Conservation (phyloP, 495 filamentous ascomycete species). For the Penicillium pancosmium region DNA sequence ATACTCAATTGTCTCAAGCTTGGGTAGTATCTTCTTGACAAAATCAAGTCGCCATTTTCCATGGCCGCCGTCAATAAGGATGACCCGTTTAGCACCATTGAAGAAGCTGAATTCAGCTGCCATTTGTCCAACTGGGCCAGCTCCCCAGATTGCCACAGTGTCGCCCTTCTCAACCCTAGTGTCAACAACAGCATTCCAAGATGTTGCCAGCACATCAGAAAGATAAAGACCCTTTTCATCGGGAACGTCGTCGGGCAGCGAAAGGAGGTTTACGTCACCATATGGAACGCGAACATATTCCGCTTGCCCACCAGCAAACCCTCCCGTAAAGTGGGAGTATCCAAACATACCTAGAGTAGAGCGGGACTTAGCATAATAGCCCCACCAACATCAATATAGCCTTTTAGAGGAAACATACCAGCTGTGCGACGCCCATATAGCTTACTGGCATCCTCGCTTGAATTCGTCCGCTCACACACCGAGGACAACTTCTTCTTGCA, state of each 20-base stretch:
- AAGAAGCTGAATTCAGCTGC: conserved; percentile 70
- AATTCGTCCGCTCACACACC: conserved; percentile 78
- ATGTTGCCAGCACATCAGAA: conserved; percentile 77
- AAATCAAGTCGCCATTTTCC: conserved; percentile 67
- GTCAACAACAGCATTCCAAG: conserved; percentile 81
- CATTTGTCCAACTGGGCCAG: conserved; percentile 79
- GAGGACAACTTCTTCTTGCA: conserved; percentile 76
- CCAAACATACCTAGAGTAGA: conserved; percentile 49
- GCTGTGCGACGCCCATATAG: conserved; percentile 77
- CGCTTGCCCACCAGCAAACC: conserved; percentile 87
- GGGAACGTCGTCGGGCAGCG: conserved; percentile 76
- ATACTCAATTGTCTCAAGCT: conserved; percentile 63
- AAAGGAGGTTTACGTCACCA: conserved; percentile 83
- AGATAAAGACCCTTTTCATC: conserved; percentile 88
- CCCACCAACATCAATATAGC: not conserved
- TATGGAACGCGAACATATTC: conserved; percentile 85
- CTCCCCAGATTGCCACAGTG: conserved; percentile 58
- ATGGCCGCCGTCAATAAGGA: conserved; percentile 75
- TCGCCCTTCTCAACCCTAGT: conserved; percentile 65
- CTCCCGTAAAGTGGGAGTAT: conserved; percentile 74
- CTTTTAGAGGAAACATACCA: conserved; percentile 49
- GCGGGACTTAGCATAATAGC: too few species aligned
- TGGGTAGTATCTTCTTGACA: conserved; percentile 63
- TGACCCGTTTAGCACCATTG: conserved; percentile 74
- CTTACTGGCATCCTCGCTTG: conserved; percentile 55